A percentile compares a stretch with the other conserved stretches of the same genome.
These are phyloP conservation scores for Xylaria telfairii DNA, from an alignment of 495 filamentous ascomycete genomes.

Conservation along the genomic window DNA sequence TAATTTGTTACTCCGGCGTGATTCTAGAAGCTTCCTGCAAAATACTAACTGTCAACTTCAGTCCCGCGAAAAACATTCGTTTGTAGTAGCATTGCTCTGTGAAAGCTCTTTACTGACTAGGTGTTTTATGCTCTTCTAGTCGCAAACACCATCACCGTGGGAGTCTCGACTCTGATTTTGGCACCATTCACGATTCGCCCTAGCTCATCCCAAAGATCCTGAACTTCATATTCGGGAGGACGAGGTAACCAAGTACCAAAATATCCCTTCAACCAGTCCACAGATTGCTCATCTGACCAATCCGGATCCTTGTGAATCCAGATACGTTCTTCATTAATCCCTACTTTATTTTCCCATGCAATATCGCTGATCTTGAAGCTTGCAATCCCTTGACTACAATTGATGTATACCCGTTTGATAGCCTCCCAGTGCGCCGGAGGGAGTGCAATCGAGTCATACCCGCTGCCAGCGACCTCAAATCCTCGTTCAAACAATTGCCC, in stretches of 20 bases:
- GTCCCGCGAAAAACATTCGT: too few species aligned
- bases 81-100: background rate
- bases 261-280: slow-evolving; percentile 8
- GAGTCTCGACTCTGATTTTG: background rate
- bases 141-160: background rate
- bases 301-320: background rate
- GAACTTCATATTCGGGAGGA: background rate
- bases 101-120: background rate
- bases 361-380: background rate
- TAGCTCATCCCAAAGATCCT: slow-evolving; percentile 11
- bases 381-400: background rate
- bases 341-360: background rate
- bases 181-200: background rate
- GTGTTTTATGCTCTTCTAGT: slow-evolving; percentile 5
- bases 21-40: too few species aligned
- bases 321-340: background rate
- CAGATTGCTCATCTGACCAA: background rate
- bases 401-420: slow-evolving; percentile 8
- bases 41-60: too few species aligned
- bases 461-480: background rate
- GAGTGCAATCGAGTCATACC: background rate
- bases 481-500: background rate
- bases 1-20: too few species aligned
- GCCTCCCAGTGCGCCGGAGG: background rate
- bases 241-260: background rate